These are phyloP conservation scores for Penicillium sp. DNA, from an alignment of 2,329 filamentous ascomycete species.

Conservation along the genomic window DNA sequence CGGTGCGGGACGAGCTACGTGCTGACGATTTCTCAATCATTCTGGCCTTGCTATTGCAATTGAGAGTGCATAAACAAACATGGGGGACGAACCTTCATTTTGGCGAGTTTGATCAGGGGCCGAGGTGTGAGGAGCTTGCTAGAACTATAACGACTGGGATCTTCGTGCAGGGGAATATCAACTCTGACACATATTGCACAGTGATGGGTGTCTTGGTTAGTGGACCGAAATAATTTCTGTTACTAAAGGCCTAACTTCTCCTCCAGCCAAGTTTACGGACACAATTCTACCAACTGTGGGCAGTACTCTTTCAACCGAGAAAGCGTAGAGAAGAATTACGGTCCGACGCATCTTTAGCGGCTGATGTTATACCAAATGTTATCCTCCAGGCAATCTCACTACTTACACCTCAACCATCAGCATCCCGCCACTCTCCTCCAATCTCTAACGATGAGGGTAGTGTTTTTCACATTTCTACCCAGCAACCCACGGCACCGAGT, in stretches of 20 bases:
- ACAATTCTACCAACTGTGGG: constrained; percentile 6
- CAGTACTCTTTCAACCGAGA: constrained; percentile 1
- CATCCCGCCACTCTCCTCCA: background rate
- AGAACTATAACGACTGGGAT: constrained; percentile 1
- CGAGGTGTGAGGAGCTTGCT: constrained; percentile 2
- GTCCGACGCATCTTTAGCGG: background rate
- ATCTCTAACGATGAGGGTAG: background rate
- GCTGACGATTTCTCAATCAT: background rate
- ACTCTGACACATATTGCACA: background rate
- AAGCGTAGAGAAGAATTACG: background rate
- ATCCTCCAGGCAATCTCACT: constrained; percentile 2
- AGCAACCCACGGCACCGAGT: background rate
- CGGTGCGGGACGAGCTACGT: background rate
- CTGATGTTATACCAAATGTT: background rate
- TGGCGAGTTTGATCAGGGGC: background rate
- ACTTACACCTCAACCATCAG: background rate
- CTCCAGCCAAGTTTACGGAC: background rate
- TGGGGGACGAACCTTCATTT: background rate
- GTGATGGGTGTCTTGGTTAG: background rate
- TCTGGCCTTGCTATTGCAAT: background rate
- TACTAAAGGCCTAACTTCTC: background rate
- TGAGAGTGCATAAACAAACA: background rate
- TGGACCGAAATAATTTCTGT: background rate
- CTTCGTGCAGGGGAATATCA: background rate
- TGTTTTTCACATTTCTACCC: background rate